These are phyloP conservation scores for Aspergillus homomorphus DNA, from an alignment of 495 filamentous ascomycete species.

Conservation along the genomic window DNA sequence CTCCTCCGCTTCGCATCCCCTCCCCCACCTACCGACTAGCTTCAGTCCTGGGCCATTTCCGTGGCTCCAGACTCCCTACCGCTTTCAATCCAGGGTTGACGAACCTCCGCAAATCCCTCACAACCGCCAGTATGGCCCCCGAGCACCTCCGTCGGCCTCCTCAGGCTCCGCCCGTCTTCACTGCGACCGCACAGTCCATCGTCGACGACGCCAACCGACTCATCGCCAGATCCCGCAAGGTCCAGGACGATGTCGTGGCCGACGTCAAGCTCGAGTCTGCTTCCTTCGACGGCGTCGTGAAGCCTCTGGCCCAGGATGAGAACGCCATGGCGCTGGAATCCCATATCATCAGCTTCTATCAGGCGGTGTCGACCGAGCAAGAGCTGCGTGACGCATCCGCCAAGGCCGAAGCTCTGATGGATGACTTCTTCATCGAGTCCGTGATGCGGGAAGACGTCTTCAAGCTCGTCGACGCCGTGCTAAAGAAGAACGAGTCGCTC, in stretches of 20 bases:
- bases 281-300: slow-evolving; percentile 62
- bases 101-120: slow-evolving; percentile 45
- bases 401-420: slow-evolving; percentile 63
- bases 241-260: slow-evolving; percentile 73
- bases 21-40: slow-evolving; percentile 37
- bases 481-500: slow-evolving; percentile 57
- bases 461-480: slow-evolving; percentile 57
- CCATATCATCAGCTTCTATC: slow-evolving; percentile 72
- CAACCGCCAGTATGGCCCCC: slow-evolving; percentile 65
- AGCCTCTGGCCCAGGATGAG: slow-evolving; percentile 66
- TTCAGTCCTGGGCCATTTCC: slow-evolving; percentile 62
- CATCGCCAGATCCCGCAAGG: slow-evolving; percentile 61
- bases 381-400: slow-evolving; percentile 69
- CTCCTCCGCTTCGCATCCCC: slow-evolving; percentile 60
- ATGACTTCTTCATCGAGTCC: slow-evolving; percentile 64
- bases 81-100: slow-evolving; percentile 18
- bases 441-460: slow-evolving; percentile 69
- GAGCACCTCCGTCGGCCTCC: slow-evolving; percentile 65
- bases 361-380: slow-evolving; percentile 69
- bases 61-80: slow-evolving; percentile 35
- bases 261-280: slow-evolving; percentile 63
- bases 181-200: slow-evolving; percentile 72
- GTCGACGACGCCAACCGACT: slow-evolving; percentile 72
- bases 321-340: slow-evolving; percentile 56
- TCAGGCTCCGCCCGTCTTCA: slow-evolving; percentile 82